A percentile compares a stretch with the other conserved stretches of the same genome.
phyloP scores from a whole-genome alignment of 164 flowering plant genomes.

The Vitis vinifera region DNA sequence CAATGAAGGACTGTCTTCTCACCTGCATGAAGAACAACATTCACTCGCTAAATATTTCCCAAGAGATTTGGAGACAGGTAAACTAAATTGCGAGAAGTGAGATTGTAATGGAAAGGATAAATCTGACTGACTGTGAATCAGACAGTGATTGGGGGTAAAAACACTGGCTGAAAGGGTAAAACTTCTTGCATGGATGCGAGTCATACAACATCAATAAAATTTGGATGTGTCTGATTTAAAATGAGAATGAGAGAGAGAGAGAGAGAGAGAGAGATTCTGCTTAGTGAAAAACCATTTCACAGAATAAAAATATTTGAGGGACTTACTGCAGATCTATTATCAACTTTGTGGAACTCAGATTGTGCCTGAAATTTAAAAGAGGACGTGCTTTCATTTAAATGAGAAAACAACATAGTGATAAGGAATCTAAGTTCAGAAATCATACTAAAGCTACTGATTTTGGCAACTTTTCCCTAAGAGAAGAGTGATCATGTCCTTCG shows the following conservation, averaged over 20 bases:
- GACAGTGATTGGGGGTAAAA: not conserved
- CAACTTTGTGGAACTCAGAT: conserved; percentile 19
- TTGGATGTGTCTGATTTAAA: too few species aligned
- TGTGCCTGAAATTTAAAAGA: conserved; percentile 42
- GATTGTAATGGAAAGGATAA: not conserved
- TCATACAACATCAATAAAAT: too few species aligned
- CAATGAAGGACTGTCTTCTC: conserved; percentile 62
- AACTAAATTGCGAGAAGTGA: not conserved
- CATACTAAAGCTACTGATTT: conserved; percentile 21
- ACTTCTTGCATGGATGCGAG: too few species aligned
- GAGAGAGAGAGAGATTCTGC: too few species aligned
- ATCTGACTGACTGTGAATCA: not conserved
- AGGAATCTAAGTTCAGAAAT: not conserved
- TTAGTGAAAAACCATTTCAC: not conserved
- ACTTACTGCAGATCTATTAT: conserved; percentile 58
- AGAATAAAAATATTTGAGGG: not conserved
- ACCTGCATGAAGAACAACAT: conserved; percentile 46
- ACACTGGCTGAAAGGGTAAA: too few species aligned
- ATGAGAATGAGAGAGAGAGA: too few species aligned
- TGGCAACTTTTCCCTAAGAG: conserved; percentile 11
- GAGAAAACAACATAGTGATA: not conserved
- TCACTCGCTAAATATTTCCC: not conserved
- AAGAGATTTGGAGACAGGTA: not conserved
- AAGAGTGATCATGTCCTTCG: conserved; percentile 18
- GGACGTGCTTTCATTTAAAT: too few species aligned